Evolutionary conservation across 2,329 filamentous ascomycete species (phyloP).

Genomic region (Cyclaneusma minus): DNA sequence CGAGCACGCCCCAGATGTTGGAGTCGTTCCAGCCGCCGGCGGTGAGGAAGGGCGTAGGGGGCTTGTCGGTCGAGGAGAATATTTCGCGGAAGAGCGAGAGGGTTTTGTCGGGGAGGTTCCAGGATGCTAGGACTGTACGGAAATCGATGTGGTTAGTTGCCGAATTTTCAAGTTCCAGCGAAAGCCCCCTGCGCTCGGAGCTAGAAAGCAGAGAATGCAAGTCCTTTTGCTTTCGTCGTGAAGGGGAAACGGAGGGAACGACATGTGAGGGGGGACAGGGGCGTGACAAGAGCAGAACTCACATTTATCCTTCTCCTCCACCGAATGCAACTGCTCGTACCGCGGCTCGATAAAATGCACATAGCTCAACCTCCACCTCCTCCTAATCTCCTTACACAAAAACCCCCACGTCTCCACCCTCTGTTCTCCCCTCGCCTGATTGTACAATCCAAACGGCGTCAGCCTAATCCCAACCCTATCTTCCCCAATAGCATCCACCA

Average conservation of each 20-base stretch:
- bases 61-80: too few relatives aligned
- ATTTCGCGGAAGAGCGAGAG: slow-evolving; percentile 32
- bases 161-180: too few relatives aligned
- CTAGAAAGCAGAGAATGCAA: too few relatives aligned
- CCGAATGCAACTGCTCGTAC: slow-evolving; percentile 34
- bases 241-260: too few relatives aligned
- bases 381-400: slow-evolving; percentile 32
- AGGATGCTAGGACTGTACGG: slow-evolving; percentile 26
- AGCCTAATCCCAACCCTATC: slow-evolving; percentile 29
- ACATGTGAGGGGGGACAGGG: too few relatives aligned
- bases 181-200: too few relatives aligned
- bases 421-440: slow-evolving; percentile 32
- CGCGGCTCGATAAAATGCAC: slow-evolving; percentile 39
- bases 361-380: slow-evolving; percentile 27
- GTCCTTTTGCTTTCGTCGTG: too few relatives aligned
- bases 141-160: too few relatives aligned
- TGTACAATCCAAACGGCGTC: slow-evolving; percentile 33
- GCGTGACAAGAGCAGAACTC: slow-evolving; percentile 4
- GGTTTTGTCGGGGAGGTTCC: slow-evolving; percentile 28
- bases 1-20: slow-evolving; percentile 32
- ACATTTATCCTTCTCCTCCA: slow-evolving; percentile 29
- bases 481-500: slow-evolving; percentile 27
- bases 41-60: slow-evolving; percentile 37
- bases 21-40: slow-evolving; percentile 36
- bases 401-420: slow-evolving; percentile 35